Evolutionary conservation across 139 green algal species (phyloP).

Genomic region (Volvox africanus): DNA sequence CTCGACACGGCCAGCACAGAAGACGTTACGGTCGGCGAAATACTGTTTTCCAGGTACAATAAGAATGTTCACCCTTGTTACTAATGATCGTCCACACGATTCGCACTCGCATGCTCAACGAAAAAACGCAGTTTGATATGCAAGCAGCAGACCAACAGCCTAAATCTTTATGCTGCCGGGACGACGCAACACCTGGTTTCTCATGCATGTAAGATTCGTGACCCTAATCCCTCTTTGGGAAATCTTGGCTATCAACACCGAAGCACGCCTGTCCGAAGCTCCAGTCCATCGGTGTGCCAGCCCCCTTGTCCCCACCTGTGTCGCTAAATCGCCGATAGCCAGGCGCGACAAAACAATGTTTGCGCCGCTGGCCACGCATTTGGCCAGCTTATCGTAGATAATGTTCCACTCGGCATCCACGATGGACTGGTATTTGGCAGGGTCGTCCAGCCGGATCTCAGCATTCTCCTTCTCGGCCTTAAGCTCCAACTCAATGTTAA

Average conservation of each 20-base stretch:
- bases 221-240: no score
- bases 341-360: constrained; percentile 90
- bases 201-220: no score
- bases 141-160: no score
- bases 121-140: no score
- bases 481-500: constrained; percentile 99
- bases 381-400: constrained; percentile 98
- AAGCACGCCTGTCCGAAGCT: no score
- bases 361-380: constrained; percentile 87
- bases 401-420: constrained; percentile 99
- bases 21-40: constrained; percentile 97
- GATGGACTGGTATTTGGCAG: constrained; percentile 96
- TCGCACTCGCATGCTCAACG: no score
- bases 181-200: no score
- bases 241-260: no score
- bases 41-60: constrained; percentile 74
- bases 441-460: constrained; percentile 94
- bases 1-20: constrained; percentile 95
- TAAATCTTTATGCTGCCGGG: no score
- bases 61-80: no score
- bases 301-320: constrained; percentile 46
- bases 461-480: constrained; percentile 99
- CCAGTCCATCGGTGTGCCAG: no score
- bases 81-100: no score
- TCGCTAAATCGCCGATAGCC: constrained; percentile 91